A percentile compares a stretch with the other conserved stretches of the same genome.
Conservation (phyloP, 441 rosid genomes). For the Eruca vesicaria region DNA sequence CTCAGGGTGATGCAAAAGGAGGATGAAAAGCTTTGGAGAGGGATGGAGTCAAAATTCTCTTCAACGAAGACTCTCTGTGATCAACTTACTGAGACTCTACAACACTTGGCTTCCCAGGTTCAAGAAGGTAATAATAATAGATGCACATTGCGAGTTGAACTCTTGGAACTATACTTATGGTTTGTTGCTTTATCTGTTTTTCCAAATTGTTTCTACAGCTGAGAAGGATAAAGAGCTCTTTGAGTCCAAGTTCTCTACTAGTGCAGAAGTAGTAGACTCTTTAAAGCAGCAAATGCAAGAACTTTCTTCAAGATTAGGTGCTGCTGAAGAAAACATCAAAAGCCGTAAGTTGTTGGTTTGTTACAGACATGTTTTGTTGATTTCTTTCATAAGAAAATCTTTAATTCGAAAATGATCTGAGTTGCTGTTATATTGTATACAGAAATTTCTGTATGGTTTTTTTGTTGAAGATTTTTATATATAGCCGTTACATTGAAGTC, state of each 20-base stretch:
- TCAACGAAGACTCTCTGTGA: slow-evolving; percentile 83
- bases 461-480: background rate
- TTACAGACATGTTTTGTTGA: background rate
- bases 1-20: slow-evolving; percentile 86
- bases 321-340: slow-evolving; percentile 55
- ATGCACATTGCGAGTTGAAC: background rate
- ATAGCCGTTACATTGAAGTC: slow-evolving; percentile 12
- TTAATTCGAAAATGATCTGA: background rate
- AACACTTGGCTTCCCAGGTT: slow-evolving; percentile 72
- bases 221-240: slow-evolving; percentile 66
- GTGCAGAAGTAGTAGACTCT: slow-evolving; percentile 54
- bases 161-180: slow-evolving; percentile 12
- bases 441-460: background rate
- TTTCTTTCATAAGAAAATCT: background rate
- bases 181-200: slow-evolving; percentile 17
- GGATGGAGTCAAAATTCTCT: slow-evolving; percentile 85
- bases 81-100: slow-evolving; percentile 87
- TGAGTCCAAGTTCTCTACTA: slow-evolving; percentile 51
- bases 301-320: slow-evolving; percentile 53
- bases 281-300: slow-evolving; percentile 55
- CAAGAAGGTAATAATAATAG: slow-evolving; percentile 59
- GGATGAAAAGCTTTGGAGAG: slow-evolving; percentile 94
- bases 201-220: slow-evolving; percentile 51
- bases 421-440: slow-evolving; percentile 4
- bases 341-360: slow-evolving; percentile 46